Base-by-base conservation (phyloP, 1,139 yeast species). In the Blastobotrys aristatus region DNA sequence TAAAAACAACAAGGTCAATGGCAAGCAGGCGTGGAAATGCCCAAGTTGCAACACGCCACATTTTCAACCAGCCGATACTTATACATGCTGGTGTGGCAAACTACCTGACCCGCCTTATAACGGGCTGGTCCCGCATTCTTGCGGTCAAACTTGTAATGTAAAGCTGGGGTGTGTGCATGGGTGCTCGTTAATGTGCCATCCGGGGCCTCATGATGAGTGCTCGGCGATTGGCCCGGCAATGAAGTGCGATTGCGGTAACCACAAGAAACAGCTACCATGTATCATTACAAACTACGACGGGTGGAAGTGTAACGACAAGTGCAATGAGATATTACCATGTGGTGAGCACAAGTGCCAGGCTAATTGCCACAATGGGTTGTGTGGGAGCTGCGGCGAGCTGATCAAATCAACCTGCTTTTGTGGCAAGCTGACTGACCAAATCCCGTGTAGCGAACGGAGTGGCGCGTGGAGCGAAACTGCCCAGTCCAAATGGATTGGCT, bases 71-170 rank as follows among this genome's bases (percentile, higher is more conserved):
- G 94, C 94, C 0, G 66, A 69, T 31, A 71, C 72, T 43, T 84
- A 84, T 63, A 78, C 84, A 0, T 89, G 97, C 62, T 89, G 97
- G 97, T 89, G 97, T 71, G 90, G 92, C 1, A 83, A 85, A 58
- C 77, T 76, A 2, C 69, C 77, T 17, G 78, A 85, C 54, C 97
- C 97, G 0, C 70, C 66, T 16, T 68, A 73, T 3, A 81, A 83
- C 57, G 70, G 75, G 13, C 66, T 82, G 48, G 69, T 77, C 51
- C 96, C 97, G 0, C 94, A 89, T 57, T 82, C 94, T 49, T 90
- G 97, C 72, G 96, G 96, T 4, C 89, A 84, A 64, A 74, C 88
- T 0, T 89, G 97, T 68, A 75, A 76, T 46, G 69, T 69, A 18
- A 69, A 72, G 45, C 69, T 82, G 32, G 49, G 49, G 18, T 51